Conservation (phyloP, 106 monocot genomes). For the Dendrobium huoshanense region DNA sequence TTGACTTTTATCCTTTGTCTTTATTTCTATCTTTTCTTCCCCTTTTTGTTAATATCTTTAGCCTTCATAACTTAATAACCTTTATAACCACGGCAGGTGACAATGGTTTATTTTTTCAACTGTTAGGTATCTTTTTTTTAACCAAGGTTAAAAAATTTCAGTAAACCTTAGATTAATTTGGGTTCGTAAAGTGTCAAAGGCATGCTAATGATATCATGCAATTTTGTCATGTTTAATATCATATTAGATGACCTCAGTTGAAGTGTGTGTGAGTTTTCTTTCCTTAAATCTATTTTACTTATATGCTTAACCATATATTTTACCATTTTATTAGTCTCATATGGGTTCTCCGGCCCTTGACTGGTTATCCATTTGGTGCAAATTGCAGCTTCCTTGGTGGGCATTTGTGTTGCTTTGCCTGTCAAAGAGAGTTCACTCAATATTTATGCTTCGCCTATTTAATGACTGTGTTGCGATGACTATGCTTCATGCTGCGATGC, state of each 20-base stretch:
- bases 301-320: background rate
- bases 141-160: background rate
- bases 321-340: background rate
- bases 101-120: background rate
- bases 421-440: slow-evolving; percentile 94
- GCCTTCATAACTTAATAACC: too few species aligned
- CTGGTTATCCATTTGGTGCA: background rate
- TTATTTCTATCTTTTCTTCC: too few species aligned
- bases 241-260: background rate
- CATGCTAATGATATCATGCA: background rate
- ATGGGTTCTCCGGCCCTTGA: background rate
- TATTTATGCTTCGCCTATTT: slow-evolving; percentile 94
- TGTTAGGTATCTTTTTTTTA: background rate
- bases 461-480: slow-evolving; percentile 95
- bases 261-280: background rate
- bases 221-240: background rate
- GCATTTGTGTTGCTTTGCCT: slow-evolving; percentile 77
- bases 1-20: too few species aligned
- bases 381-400: slow-evolving; percentile 91
- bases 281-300: background rate
- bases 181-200: background rate
- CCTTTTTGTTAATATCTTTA: too few species aligned
- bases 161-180: background rate
- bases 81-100: background rate
- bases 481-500: slow-evolving; percentile 69